These are phyloP conservation scores for Curvularia spicifera DNA, from an alignment of 2,329 filamentous ascomycete species.

Conservation along the genomic window DNA sequence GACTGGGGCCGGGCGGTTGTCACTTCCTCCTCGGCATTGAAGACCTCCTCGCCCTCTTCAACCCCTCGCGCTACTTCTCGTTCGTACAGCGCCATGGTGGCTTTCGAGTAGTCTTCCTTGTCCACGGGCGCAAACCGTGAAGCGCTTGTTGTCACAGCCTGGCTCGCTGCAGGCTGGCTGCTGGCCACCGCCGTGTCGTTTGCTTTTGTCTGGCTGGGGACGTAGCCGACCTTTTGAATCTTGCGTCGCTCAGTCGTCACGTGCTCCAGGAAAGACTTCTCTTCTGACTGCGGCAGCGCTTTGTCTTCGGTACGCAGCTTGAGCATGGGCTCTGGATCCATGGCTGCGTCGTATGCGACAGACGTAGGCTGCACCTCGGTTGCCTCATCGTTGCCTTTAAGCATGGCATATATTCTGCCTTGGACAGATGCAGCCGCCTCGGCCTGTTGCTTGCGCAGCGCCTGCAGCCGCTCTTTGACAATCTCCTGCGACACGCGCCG, in stretches of 20 bases:
- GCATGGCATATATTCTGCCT: slow-evolving; percentile 60
- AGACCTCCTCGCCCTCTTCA: slow-evolving; percentile 93
- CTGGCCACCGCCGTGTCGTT: slow-evolving; percentile 37
- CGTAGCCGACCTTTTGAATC: slow-evolving; percentile 69
- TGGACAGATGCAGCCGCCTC: slow-evolving; percentile 67
- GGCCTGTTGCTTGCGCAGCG: slow-evolving; percentile 70
- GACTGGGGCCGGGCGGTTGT: slow-evolving; percentile 72
- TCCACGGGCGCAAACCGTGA: slow-evolving; percentile 72
- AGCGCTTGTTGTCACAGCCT: slow-evolving; percentile 60
- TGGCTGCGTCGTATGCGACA: slow-evolving; percentile 46
- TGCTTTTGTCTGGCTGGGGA: slow-evolving; percentile 63
- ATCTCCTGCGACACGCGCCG: slow-evolving; percentile 79
- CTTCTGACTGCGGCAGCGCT: slow-evolving; percentile 62
- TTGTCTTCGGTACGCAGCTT: slow-evolving; percentile 71
- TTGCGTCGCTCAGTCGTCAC: slow-evolving; percentile 65
- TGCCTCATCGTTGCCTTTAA: slow-evolving; percentile 18
- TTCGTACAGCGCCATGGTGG: slow-evolving; percentile 88
- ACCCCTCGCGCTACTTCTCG: slow-evolving; percentile 90
- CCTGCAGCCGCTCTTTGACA: slow-evolving; percentile 70
- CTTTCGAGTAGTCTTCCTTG: slow-evolving; percentile 83
- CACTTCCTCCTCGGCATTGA: slow-evolving; percentile 85
- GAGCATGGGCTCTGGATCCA: slow-evolving; percentile 71
- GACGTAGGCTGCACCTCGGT: slow-evolving; percentile 11
- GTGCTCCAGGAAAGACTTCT: slow-evolving; percentile 63
- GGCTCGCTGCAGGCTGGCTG: slow-evolving; percentile 44